These are phyloP conservation scores for Anisogramma anomala DNA, from an alignment of 2,329 filamentous ascomycete genomes.

Conservation along the genomic window DNA sequence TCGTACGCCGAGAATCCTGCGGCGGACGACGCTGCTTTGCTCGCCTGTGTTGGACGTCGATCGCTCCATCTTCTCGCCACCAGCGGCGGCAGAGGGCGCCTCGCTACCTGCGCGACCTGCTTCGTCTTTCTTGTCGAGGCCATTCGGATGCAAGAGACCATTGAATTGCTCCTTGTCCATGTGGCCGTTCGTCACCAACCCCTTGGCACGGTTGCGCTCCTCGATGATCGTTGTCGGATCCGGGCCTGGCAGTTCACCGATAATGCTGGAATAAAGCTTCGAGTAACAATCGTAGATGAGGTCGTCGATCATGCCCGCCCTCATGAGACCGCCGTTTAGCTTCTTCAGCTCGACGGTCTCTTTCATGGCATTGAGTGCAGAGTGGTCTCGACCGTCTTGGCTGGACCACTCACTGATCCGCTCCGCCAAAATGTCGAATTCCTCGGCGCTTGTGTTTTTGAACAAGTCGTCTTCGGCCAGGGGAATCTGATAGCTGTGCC, in stretches of 20 bases:
- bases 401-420: constrained; percentile 45
- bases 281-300: constrained; percentile 87
- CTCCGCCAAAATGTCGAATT: constrained; percentile 46
- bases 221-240: constrained; percentile 36
- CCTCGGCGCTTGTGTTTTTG: constrained; percentile 40
- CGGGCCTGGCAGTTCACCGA: constrained; percentile 43
- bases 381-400: constrained; percentile 26
- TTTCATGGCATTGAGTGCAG: constrained; percentile 42
- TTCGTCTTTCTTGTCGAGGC: constrained; percentile 13
- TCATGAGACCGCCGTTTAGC: constrained; percentile 80
- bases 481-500: constrained; percentile 35
- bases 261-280: constrained; percentile 57
- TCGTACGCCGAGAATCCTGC: constrained; percentile 34
- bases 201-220: constrained; percentile 28
- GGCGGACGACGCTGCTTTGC: constrained; percentile 24
- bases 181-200: constrained; percentile 28
- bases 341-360: constrained; percentile 50
- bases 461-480: constrained; percentile 41
- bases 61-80: constrained; percentile 29
- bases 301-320: constrained; percentile 76
- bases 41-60: constrained; percentile 23
- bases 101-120: constrained; percentile 9
- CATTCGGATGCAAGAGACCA: constrained; percentile 16
- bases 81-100: constrained; percentile 16
- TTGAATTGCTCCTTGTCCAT: constrained; percentile 20